These are phyloP conservation scores for Isoetes engelmannii DNA, from an alignment of 83 land plant species.

Conservation along the genomic window DNA sequence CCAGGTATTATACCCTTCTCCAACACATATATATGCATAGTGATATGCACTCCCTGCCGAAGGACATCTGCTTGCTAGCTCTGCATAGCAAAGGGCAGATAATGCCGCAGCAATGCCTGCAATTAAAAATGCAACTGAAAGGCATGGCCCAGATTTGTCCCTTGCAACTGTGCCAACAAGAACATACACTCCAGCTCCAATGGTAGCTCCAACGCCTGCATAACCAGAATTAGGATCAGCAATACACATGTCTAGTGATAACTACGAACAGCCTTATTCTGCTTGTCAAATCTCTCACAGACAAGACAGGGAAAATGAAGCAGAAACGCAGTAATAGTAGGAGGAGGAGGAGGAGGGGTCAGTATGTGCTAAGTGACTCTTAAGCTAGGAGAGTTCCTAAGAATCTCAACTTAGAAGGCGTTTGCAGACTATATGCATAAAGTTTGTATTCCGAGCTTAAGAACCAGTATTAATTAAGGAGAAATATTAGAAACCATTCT, in stretches of 20 bases:
- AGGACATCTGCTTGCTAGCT: slow-evolving; percentile 94
- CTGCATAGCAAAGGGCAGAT: slow-evolving; percentile 98
- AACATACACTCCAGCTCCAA: slow-evolving; percentile 96
- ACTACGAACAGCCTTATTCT: too few species aligned
- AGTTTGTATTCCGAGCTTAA: too few species aligned
- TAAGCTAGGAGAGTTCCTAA: too few species aligned
- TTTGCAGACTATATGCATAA: too few species aligned
- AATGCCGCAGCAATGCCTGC: slow-evolving; percentile 96
- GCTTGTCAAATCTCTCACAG: too few species aligned
- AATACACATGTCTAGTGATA: neutral
- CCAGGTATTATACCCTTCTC: slow-evolving; percentile 65
- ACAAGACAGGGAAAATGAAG: too few species aligned
- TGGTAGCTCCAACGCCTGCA: slow-evolving; percentile 89
- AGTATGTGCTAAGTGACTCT: too few species aligned
- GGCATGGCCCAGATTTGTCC: slow-evolving; percentile 88
- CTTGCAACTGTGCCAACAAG: slow-evolving; percentile 94
- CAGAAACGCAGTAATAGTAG: too few species aligned
- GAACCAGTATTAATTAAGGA: too few species aligned
- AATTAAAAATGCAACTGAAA: slow-evolving; percentile 71
- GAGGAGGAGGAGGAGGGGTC: too few species aligned
- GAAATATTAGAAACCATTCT: too few species aligned
- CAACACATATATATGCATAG: slow-evolving; percentile 91
- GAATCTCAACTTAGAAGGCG: too few species aligned
- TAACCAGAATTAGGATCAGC: neutral
- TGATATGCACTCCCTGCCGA: slow-evolving; percentile 98